Base-by-base conservation (phyloP, 2,329 filamentous ascomycete species). In the Talaromyces sp. region DNA sequence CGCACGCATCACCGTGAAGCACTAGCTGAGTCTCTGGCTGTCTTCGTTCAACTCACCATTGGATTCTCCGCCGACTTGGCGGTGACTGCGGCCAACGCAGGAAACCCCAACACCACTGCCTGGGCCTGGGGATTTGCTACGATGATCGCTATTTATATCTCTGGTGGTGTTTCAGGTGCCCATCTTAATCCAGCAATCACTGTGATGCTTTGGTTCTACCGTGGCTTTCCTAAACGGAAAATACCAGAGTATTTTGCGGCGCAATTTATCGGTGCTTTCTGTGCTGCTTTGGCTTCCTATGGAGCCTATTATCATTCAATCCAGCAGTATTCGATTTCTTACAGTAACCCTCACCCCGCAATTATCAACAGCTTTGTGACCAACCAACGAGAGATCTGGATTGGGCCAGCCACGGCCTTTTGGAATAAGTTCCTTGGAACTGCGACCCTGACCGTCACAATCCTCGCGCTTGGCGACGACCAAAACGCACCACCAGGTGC, bases 121-220 rank as follows among this genome's bases (percentile, higher is more conserved):
- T 79, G 73, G 75, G 75, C 78, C 5, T 85, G 82, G 83, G 83
- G 82, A 1, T 73, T 85, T 14, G 82, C 80, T 1, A 78, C 78
- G 24, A 86, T 84, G 80, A 72, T 79, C 32, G 78, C 71, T 10
- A 79, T 81, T 63, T 80, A 80, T 61, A 75, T 80, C 38, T 77
- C 75, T 21, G 78, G 78, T 74, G 78, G 78, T 58, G 74, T 80
- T 19, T 80, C 78, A 4, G 78, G 78, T 57, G 78, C 77, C 3
- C 78, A 80, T 58, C 70, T 80, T 19, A 80, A 80, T 55, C 78
- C 78, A 0, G 70, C 73, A 9, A 72, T 80, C 32, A 79, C 77
- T 2, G 68, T 76, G 3, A 76, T 80, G 70, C 69, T 80, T 13
- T 80, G 73, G 70, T 75, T 81, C 63, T 83, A 77, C 65, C 79